Conservation (phyloP, 331 rosid species). For the Malus hybrid region DNA sequence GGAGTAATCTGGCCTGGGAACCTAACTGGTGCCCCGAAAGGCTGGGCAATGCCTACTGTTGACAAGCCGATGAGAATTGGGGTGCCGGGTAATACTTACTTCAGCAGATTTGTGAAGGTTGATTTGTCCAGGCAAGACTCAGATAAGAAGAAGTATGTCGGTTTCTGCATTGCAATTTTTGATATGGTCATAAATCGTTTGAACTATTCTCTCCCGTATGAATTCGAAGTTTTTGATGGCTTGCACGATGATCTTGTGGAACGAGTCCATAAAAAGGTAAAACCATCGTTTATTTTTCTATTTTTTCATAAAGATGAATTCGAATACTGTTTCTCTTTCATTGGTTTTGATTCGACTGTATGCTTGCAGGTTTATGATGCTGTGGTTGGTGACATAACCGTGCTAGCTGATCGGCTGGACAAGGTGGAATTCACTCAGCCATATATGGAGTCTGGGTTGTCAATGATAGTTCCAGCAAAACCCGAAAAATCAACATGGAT, state of each 20-base stretch:
- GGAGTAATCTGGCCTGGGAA: constrained; percentile 55
- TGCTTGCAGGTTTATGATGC: constrained; percentile 35
- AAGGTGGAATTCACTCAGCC: constrained; percentile 58
- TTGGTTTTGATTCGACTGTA: not conserved
- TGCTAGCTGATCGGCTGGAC: constrained; percentile 35
- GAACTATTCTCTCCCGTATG: constrained; percentile 32
- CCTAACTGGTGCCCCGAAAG: constrained; percentile 28
- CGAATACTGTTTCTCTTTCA: not conserved
- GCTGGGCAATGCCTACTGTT: constrained; percentile 46
- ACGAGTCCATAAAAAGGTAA: constrained; percentile 43
- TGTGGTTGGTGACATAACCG: constrained; percentile 49
- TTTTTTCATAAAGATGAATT: not conserved
- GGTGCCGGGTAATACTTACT: constrained; percentile 31
- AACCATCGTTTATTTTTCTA: no score
- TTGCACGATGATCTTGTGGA: constrained; percentile 37
- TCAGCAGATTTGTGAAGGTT: constrained; percentile 44
- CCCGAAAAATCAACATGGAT: constrained; percentile 30
- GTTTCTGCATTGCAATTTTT: constrained; percentile 59
- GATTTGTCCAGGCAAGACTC: constrained; percentile 11
- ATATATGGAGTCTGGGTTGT: constrained; percentile 53
- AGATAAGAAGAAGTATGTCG: constrained; percentile 16
- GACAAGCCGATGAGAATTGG: constrained; percentile 44
- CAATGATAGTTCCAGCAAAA: constrained; percentile 47
- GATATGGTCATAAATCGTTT: constrained; percentile 14
- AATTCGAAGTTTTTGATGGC: constrained; percentile 21